These are phyloP conservation scores for Cyclostephanos tholiformis DNA, from an alignment of 108 stramenopile species.

Conservation along the genomic window DNA sequence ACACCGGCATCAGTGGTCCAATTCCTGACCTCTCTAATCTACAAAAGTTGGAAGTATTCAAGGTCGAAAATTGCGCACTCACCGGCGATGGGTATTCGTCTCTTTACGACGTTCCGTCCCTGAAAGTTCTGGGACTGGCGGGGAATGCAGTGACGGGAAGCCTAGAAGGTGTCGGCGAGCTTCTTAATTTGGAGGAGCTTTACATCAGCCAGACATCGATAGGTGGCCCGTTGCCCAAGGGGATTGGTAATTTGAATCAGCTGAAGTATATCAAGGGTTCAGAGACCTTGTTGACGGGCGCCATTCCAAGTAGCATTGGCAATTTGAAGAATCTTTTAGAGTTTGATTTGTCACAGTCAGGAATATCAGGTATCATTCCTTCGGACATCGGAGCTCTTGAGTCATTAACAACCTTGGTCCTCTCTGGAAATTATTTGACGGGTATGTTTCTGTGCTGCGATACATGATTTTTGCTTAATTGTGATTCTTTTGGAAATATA, in stretches of 20 bases:
- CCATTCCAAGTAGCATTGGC: constrained; percentile 30
- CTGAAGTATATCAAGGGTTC: constrained; percentile 14
- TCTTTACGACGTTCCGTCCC: constrained; percentile 23
- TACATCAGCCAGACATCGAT: constrained; percentile 27
- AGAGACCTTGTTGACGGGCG: constrained; percentile 38
- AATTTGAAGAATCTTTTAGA: constrained; percentile 22
- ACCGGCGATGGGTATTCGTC: constrained; percentile 18
- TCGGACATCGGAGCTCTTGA: constrained; percentile 32
- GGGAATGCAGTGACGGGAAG: constrained; percentile 36
- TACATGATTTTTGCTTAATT: neutral
- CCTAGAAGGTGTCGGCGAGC: constrained; percentile 9
- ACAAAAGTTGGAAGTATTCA: constrained; percentile 41
- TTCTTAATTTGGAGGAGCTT: constrained; percentile 32
- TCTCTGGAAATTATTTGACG: constrained; percentile 19
- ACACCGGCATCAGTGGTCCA: constrained; percentile 26
- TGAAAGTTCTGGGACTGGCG: constrained; percentile 43
- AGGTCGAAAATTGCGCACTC: constrained; percentile 53
- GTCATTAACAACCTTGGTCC: constrained; percentile 8
- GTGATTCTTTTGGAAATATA: neutral
- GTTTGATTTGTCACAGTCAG: constrained; percentile 46
- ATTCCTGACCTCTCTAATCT: constrained; percentile 35
- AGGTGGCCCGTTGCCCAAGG: constrained; percentile 25
- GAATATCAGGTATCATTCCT: constrained; percentile 35
- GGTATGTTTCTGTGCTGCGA: constrained; percentile 1
- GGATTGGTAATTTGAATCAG: constrained; percentile 19